These are phyloP conservation scores for Leccinellum albellum DNA, from an alignment of 768 basidiomycete species.

Conservation along the genomic window DNA sequence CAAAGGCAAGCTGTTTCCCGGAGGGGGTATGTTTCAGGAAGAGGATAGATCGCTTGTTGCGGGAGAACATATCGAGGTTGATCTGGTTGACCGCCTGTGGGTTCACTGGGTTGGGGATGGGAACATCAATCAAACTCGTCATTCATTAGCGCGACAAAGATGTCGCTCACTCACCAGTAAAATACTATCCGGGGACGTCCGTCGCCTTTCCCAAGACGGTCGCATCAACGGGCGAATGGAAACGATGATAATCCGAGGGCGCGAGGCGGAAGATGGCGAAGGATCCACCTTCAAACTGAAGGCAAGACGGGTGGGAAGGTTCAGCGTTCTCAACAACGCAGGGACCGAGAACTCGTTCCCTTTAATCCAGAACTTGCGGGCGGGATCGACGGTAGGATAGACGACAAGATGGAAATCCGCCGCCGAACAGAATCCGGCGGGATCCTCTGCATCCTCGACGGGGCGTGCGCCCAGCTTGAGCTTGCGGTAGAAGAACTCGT, in stretches of 20 bases:
- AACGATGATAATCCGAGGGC: conserved; percentile 79
- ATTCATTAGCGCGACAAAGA: not conserved
- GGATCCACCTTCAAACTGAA: conserved; percentile 41
- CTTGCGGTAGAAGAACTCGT: conserved; percentile 70
- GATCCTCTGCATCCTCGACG: conserved; percentile 51
- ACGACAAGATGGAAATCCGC: conserved; percentile 77
- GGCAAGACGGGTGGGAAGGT: conserved; percentile 38
- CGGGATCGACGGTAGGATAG: conserved; percentile 52
- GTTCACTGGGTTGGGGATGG: conserved; percentile 58
- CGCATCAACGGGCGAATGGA: conserved; percentile 67
- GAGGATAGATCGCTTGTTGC: conserved; percentile 56
- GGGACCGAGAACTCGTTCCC: conserved; percentile 68
- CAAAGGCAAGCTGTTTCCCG: conserved; percentile 54
- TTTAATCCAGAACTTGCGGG: conserved; percentile 75
- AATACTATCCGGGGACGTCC: conserved; percentile 55
- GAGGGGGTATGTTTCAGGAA: conserved; percentile 46
- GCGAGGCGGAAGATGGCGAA: conserved; percentile 75
- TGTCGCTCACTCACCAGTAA: conserved; percentile 42
- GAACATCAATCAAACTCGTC: not conserved
- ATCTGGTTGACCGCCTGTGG: conserved; percentile 73
- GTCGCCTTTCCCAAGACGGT: conserved; percentile 38
- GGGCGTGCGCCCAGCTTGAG: conserved; percentile 60
- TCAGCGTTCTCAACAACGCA: conserved; percentile 48
- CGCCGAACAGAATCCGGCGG: conserved; percentile 52
- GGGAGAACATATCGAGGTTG: conserved; percentile 62